These are phyloP conservation scores for Sporothrix brasiliensis DNA, from an alignment of 2,329 filamentous ascomycete species.

Conservation along the genomic window DNA sequence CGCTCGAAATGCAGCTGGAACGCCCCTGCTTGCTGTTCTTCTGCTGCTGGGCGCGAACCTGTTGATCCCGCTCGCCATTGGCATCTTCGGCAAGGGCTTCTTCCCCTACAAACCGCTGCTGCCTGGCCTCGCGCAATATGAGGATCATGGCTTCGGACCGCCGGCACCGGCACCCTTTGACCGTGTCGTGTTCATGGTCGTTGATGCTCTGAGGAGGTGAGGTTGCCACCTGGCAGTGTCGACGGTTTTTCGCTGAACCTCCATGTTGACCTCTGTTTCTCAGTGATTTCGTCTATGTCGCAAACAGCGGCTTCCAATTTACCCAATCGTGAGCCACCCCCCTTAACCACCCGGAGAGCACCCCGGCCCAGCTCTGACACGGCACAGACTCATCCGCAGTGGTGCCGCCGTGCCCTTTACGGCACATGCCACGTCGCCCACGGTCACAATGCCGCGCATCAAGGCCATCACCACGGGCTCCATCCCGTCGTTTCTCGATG, in stretches of 20 bases:
- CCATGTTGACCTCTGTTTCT: background rate
- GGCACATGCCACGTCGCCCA: constrained; percentile 92
- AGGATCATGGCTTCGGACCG: constrained; percentile 56
- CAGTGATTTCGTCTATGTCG: constrained; percentile 90
- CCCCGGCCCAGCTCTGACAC: no score
- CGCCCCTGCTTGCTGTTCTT: constrained; percentile 40
- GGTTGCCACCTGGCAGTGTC: background rate
- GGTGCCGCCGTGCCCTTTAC: constrained; percentile 90
- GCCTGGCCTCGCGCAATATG: constrained; percentile 75
- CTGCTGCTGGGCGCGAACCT: constrained; percentile 71
- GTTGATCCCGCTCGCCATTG: constrained; percentile 72
- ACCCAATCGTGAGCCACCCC: constrained; percentile 73
- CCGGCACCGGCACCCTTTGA: constrained; percentile 75
- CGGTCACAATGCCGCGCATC: constrained; percentile 96
- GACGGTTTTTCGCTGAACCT: background rate
- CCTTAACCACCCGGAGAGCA: no score
- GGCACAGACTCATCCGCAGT: constrained; percentile 75
- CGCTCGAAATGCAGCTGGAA: background rate
- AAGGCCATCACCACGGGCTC: constrained; percentile 98
- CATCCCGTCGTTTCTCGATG: constrained; percentile 95
- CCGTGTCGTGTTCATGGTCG: constrained; percentile 93
- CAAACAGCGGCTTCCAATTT: constrained; percentile 78
- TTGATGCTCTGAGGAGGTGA: constrained; percentile 88
- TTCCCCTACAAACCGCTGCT: constrained; percentile 97
- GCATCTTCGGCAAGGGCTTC: constrained; percentile 85